Evolutionary conservation across 805 yeast species (phyloP).

Genomic region (Barnettozyma californica): DNA sequence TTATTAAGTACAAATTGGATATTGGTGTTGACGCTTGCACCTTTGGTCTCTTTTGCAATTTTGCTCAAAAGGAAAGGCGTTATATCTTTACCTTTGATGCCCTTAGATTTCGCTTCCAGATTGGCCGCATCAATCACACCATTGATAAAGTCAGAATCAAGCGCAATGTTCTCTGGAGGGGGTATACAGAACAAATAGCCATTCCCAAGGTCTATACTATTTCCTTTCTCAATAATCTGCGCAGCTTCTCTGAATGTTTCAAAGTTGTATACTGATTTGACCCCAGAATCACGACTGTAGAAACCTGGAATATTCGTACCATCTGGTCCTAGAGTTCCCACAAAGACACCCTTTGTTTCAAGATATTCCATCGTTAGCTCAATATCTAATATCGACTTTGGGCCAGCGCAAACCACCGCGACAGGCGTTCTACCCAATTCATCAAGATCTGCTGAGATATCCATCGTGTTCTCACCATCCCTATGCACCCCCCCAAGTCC

Average conservation of each 20-base stretch:
- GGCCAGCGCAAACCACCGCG: slow-evolving; percentile 90
- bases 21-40: slow-evolving; percentile 65
- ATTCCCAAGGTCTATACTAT: slow-evolving; percentile 45
- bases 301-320: slow-evolving; percentile 72
- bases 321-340: slow-evolving; percentile 55
- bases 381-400: slow-evolving; percentile 80
- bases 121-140: slow-evolving; percentile 55
- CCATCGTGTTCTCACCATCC: slow-evolving; percentile 70
- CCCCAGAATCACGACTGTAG: slow-evolving; percentile 72
- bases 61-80: slow-evolving; percentile 72
- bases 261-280: slow-evolving; percentile 62
- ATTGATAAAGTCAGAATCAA: slow-evolving; percentile 48
- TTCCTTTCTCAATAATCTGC: slow-evolving; percentile 43
- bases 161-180: slow-evolving; percentile 61
- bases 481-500: slow-evolving; percentile 91
- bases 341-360: slow-evolving; percentile 89
- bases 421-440: slow-evolving; percentile 81
- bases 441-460: slow-evolving; percentile 81
- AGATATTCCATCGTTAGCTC: slow-evolving; percentile 76
- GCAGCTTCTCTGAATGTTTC: slow-evolving; percentile 57
- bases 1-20: slow-evolving; percentile 73
- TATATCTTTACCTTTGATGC: slow-evolving; percentile 63
- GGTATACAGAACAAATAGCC: slow-evolving; percentile 82
- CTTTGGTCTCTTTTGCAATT: slow-evolving; percentile 64
- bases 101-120: slow-evolving; percentile 43